A percentile compares a stretch with the other conserved stretches of the same genome.
These are phyloP conservation scores for Rhizomucor miehei DNA, from an alignment of 371 early-diverging fungal species.

Conservation along the genomic window DNA sequence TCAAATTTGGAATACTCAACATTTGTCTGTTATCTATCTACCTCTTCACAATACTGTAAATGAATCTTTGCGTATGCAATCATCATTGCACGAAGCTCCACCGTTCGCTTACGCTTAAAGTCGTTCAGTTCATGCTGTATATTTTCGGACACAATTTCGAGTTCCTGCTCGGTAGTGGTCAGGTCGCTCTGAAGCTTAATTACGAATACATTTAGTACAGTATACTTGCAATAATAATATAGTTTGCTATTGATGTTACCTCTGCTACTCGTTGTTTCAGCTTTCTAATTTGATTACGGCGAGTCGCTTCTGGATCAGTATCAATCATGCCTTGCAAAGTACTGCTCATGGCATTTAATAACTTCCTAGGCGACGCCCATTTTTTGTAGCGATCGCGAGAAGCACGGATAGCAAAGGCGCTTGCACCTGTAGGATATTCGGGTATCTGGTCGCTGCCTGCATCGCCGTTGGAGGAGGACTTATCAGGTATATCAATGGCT, in stretches of 20 bases:
- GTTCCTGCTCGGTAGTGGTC: conserved; percentile 55
- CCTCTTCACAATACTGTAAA: conserved; percentile 72
- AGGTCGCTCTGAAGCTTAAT: conserved; percentile 6
- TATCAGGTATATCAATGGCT: conserved; percentile 15
- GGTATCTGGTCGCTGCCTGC: conserved; percentile 2
- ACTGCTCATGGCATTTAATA: conserved; percentile 61
- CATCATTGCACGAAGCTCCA: conserved; percentile 72
- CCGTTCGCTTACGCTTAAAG: conserved; percentile 80
- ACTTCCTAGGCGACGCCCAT: conserved; percentile 45
- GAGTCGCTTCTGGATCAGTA: conserved; percentile 87
- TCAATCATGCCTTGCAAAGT: conserved; percentile 88
- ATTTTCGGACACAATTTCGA: conserved; percentile 67
- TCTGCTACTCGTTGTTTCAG: conserved; percentile 69
- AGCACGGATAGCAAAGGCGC: conserved; percentile 31
- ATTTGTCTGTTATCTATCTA: too few species aligned
- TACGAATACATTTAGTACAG: too few species aligned
- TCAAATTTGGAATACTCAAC: too few species aligned
- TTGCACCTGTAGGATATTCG: conserved; percentile 32
- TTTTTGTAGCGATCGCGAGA: conserved; percentile 41
- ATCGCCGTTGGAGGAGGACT: conserved; percentile 4
- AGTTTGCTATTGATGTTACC: conserved; percentile 19
- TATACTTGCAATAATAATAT: too few species aligned
- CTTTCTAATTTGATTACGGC: conserved; percentile 79
- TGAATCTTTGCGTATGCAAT: conserved; percentile 76
- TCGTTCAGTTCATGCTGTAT: conserved; percentile 82